These are phyloP conservation scores for Saccharomycopsis javanensis DNA, from an alignment of 805 yeast species.

Conservation along the genomic window DNA sequence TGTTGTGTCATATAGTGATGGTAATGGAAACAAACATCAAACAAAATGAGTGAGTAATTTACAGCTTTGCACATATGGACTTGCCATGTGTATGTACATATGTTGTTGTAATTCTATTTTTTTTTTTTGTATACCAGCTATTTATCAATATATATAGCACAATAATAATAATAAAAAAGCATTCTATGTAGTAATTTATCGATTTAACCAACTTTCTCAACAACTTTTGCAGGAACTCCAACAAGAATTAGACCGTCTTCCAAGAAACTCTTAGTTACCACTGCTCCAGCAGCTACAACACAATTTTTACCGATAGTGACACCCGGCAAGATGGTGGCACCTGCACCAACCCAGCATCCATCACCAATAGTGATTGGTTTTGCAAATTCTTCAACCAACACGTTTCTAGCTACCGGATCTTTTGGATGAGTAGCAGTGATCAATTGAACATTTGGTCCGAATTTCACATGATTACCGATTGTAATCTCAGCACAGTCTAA, in stretches of 20 bases:
- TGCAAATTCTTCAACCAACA: slow-evolving; percentile 38
- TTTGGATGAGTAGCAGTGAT: slow-evolving; percentile 58
- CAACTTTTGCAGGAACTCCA: slow-evolving; percentile 53
- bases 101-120: too few relatives aligned
- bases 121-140: too few relatives aligned
- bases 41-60: not conserved
- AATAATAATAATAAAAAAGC: too few relatives aligned
- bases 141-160: too few relatives aligned
- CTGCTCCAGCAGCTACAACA: slow-evolving; percentile 60
- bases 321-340: slow-evolving; percentile 50
- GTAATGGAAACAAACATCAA: slow-evolving; percentile 1
- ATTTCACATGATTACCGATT: slow-evolving; percentile 48
- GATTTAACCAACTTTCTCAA: slow-evolving; percentile 23
- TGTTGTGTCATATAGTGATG: slow-evolving; percentile 48
- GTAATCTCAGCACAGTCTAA: slow-evolving; percentile 52
- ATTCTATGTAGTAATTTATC: too few relatives aligned
- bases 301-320: slow-evolving; percentile 53
- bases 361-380: slow-evolving; percentile 50
- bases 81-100: not conserved
- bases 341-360: slow-evolving; percentile 61
- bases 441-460: slow-evolving; percentile 56
- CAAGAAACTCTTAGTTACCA: slow-evolving; percentile 51
- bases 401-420: slow-evolving; percentile 36
- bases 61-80: not conserved
- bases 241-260: slow-evolving; percentile 40